These are phyloP conservation scores for Martiniozyma abietophila DNA, from an alignment of 805 yeast species.

Conservation along the genomic window DNA sequence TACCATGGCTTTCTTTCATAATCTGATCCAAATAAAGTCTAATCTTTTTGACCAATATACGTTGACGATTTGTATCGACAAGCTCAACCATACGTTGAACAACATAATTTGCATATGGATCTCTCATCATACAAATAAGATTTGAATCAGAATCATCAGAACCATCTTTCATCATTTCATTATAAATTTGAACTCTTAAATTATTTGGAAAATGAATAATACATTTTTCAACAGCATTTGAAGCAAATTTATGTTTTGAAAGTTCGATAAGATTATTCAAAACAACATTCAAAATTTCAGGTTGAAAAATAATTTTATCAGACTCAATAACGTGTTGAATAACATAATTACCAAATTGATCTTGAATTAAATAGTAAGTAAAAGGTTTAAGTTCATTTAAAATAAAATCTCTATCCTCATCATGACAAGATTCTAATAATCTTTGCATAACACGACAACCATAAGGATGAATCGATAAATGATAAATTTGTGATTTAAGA, in stretches of 20 bases:
- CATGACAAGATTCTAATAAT: conserved; percentile 67
- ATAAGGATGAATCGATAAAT: conserved; percentile 88
- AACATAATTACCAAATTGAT: conserved; percentile 96
- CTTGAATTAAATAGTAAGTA: conserved; percentile 73
- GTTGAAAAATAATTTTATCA: conserved; percentile 55
- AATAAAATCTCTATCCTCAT: conserved; percentile 56
- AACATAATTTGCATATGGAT: conserved; percentile 95
- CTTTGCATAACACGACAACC: conserved; percentile 97
- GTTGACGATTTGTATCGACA: conserved; percentile 61
- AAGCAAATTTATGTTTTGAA: conserved; percentile 95
- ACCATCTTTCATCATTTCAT: conserved; percentile 54
- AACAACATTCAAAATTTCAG: conserved; percentile 55
- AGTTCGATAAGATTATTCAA: conserved; percentile 54
- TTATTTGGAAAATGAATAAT: conserved; percentile 59
- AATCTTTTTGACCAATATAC: conserved; percentile 60
- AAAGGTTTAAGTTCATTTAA: conserved; percentile 64
- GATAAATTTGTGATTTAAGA: conserved; percentile 63
- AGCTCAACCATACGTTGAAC: conserved; percentile 89
- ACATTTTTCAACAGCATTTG: conserved; percentile 94
- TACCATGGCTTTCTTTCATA: conserved; percentile 61
- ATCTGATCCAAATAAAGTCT: conserved; percentile 72
- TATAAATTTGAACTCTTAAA: conserved; percentile 56
- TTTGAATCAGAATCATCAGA: conserved; percentile 50
- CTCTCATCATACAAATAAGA: conserved; percentile 89
- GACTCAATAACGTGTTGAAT: conserved; percentile 90